Evolutionary conservation across 331 rosid genomes (phyloP), one percentile per base, ranked within the genome.

Genomic region (Phaseolus coccineus): DNA sequence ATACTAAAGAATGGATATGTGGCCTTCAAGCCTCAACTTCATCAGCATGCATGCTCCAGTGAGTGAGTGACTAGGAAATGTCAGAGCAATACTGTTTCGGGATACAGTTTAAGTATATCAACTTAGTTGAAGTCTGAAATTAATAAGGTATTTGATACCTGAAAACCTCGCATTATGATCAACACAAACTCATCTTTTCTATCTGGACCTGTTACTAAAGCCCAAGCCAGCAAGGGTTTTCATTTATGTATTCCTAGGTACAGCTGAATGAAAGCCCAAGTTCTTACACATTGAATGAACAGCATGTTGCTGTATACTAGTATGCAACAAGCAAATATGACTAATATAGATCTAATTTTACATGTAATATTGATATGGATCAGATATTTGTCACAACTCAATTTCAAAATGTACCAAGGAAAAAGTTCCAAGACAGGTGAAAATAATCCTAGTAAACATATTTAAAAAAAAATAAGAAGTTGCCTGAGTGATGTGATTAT

Each of bases 1-100:
- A 74, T 73, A 73, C 30, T 31, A 65, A 83, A 65, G 73, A 48
- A 73, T 25, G 72, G 72, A 37, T 56, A 58, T 42, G 22, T 50
- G 68, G 52, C 74, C 48, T 51, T 47, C 75, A 67, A 67, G 69
- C 42, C 30, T 81, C 71, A 82, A 69, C 58, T 76, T 72, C 74
- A 71, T 77, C 39, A 84, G 42, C 66, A 76, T 50, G 37, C 51
- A 57, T 46, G 37, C 57, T 59, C 65, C 51, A 73, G 24, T 24
- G 37, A 73, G 24, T 24, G 37, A 53, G 48, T 55, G n/a, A 70
- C 33, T 22, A 47, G 73, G 28, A 61, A 61, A 27, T 40, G 42
- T 5, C 24, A 63, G 19, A 65, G 14, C 67, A 35, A 52, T 64
- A 77, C 12, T 8, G n/a, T 66, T 52, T 50, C 9, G 69, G 51